Conservation (phyloP, 2,329 filamentous ascomycete species). For the Lachnum nothofagi region DNA sequence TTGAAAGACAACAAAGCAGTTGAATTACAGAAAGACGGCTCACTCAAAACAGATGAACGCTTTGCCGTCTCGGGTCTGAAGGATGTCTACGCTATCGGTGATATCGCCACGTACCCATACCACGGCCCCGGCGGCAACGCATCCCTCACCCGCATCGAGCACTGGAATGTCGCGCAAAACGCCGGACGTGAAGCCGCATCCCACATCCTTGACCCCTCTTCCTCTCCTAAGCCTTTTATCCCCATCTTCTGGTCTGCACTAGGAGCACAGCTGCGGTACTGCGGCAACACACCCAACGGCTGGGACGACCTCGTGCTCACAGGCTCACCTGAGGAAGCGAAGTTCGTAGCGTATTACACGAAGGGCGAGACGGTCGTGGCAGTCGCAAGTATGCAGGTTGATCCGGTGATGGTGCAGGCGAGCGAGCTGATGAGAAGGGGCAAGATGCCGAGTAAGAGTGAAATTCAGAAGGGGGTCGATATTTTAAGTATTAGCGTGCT, state of each 20-base stretch:
- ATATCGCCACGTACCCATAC: constrained; percentile 94
- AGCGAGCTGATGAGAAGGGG: constrained; percentile 78
- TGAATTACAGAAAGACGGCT: constrained; percentile 76
- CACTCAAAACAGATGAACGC: constrained; percentile 70
- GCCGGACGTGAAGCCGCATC: constrained; percentile 73
- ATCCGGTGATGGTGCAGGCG: constrained; percentile 77
- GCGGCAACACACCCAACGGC: constrained; percentile 75
- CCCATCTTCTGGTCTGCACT: constrained; percentile 97
- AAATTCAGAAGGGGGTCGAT: constrained; percentile 59
- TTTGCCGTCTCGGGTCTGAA: constrained; percentile 72
- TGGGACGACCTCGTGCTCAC: constrained; percentile 82
- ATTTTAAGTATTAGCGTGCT: constrained; percentile 27
- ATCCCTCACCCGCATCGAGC: constrained; percentile 76
- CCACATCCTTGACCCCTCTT: constrained; percentile 64
- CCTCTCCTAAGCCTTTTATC: constrained; percentile 67
- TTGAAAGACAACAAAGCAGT: constrained; percentile 67
- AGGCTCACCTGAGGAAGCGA: constrained; percentile 69
- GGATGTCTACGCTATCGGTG: constrained; percentile 87
- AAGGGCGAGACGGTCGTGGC: constrained; percentile 83
- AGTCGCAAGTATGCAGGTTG: constrained; percentile 83
- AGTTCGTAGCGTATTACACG: constrained; percentile 85
- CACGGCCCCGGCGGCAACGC: constrained; percentile 79
- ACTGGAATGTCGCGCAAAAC: constrained; percentile 98
- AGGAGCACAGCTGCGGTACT: constrained; percentile 85
- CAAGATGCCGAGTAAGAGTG: constrained; percentile 77